A percentile compares a stretch with the other conserved stretches of the same genome.
phyloP scores from a whole-genome alignment of 768 basidiomycete genomes.

The Xerocomellus chrysenteron region DNA sequence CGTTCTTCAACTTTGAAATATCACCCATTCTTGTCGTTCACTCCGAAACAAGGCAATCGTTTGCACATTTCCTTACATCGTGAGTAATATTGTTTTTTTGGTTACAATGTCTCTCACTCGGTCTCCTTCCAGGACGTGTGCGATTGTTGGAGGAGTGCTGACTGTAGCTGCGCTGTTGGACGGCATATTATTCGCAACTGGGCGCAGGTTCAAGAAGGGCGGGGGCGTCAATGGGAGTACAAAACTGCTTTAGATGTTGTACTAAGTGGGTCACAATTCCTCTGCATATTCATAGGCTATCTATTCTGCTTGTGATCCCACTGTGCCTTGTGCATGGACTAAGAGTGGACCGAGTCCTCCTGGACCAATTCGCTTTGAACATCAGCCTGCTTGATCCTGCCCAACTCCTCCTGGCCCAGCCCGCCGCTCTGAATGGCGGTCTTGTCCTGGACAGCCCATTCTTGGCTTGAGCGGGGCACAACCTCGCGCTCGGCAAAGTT shows the following conservation, averaged over 20 bases:
- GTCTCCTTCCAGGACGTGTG: conserved; percentile 69
- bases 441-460: conserved; percentile 21
- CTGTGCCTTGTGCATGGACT: background rate
- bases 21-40: conserved; percentile 95
- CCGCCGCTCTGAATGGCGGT: background rate
- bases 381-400: conserved; percentile 19
- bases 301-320: conserved; percentile 3
- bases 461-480: conserved; percentile 7
- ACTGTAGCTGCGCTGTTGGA: conserved; percentile 92
- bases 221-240: conserved; percentile 29
- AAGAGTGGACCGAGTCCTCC: conserved; percentile 26
- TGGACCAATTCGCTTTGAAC: conserved; percentile 16
- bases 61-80: conserved; percentile 98
- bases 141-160: conserved; percentile 95
- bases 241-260: conserved; percentile 32
- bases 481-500: conserved; percentile 5
- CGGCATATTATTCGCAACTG: conserved; percentile 80
- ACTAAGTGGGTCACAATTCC: conserved; percentile 3
- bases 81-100: conserved; percentile 41
- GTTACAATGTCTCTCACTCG: background rate
- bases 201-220: conserved; percentile 69
- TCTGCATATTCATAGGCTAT: conserved; percentile 18
- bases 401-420: conserved; percentile 7
- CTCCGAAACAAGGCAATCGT: conserved; percentile 86
- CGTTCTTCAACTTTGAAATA: conserved; percentile 94